Conservation (phyloP, 208 protist genomes). For the Trypanosoma avium region DNA sequence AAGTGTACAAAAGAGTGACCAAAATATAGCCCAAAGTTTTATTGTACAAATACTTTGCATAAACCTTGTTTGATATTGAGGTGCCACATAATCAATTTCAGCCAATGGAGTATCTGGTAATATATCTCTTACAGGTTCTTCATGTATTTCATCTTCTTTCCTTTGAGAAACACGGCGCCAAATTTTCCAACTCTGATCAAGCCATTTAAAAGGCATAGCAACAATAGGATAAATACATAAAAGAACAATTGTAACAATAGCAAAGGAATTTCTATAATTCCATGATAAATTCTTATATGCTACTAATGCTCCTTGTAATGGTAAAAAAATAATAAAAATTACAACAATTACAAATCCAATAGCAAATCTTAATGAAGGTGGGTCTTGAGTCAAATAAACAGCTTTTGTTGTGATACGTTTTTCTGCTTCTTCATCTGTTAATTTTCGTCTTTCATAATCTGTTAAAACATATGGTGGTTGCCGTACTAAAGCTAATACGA, state of each 20-base stretch:
- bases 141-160: background rate
- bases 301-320: constrained; percentile 43
- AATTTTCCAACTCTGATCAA: constrained; percentile 17
- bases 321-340: constrained; percentile 23
- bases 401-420: constrained; percentile 37
- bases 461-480: constrained; percentile 76
- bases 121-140: background rate
- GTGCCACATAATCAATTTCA: constrained; percentile 21
- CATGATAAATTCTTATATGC: constrained; percentile 37
- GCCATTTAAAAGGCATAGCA: constrained; percentile 16
- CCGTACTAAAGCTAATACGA: constrained; percentile 50
- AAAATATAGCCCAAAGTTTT: constrained; percentile 25
- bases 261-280: constrained; percentile 15
- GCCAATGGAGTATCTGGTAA: background rate
- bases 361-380: constrained; percentile 23
- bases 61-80: constrained; percentile 24
- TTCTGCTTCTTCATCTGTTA: constrained; percentile 39
- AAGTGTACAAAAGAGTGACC: constrained; percentile 26
- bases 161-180: background rate
- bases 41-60: constrained; percentile 22
- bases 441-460: constrained; percentile 39
- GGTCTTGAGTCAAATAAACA: constrained; percentile 23
- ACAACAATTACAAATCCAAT: constrained; percentile 21
- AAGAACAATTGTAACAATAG: constrained; percentile 7
- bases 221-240: constrained; percentile 2